phyloP scores from a whole-genome alignment of 169 alveolate genomes.

The Babesia divergens region DNA sequence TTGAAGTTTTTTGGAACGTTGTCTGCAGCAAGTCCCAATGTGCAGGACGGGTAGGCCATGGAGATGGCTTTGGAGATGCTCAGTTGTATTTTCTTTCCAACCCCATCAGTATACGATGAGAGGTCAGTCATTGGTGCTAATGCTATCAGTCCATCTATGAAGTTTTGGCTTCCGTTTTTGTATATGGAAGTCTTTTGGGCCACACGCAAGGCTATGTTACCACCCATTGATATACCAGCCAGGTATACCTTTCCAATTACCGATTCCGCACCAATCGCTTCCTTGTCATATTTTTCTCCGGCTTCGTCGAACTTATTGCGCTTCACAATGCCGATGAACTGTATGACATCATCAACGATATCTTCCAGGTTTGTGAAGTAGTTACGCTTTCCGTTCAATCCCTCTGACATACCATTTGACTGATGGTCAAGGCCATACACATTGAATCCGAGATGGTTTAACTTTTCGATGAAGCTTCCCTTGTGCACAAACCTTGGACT shows the following conservation, averaged over 20 bases:
- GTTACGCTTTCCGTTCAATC: slow-evolving; percentile 40
- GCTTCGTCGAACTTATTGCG: slow-evolving; percentile 46
- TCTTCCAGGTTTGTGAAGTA: slow-evolving; percentile 57
- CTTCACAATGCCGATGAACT: slow-evolving; percentile 63
- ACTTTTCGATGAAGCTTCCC: slow-evolving; percentile 63
- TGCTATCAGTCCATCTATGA: slow-evolving; percentile 65
- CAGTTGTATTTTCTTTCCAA: slow-evolving; percentile 30
- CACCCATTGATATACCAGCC: slow-evolving; percentile 75
- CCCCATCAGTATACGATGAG: slow-evolving; percentile 19
- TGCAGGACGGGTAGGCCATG: slow-evolving; percentile 24
- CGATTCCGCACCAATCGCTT: slow-evolving; percentile 16
- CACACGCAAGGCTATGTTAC: slow-evolving; percentile 62
- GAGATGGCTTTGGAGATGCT: slow-evolving; percentile 34
- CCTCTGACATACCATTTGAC: slow-evolving; percentile 73
- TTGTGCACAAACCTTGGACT: slow-evolving; percentile 59
- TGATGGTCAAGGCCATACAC: slow-evolving; percentile 71
- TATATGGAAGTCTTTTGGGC: slow-evolving; percentile 47
- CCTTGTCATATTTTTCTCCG: slow-evolving; percentile 6
- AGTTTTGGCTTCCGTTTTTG: slow-evolving; percentile 16
- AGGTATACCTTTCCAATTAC: slow-evolving; percentile 53
- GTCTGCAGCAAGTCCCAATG: slow-evolving; percentile 6
- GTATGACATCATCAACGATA: slow-evolving; percentile 65
- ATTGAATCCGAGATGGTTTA: slow-evolving; percentile 60
- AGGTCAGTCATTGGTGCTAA: slow-evolving; percentile 71
- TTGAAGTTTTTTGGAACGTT: not conserved